Conservation (phyloP, 2,329 filamentous ascomycete species). For the Colletotrichum truncatum region DNA sequence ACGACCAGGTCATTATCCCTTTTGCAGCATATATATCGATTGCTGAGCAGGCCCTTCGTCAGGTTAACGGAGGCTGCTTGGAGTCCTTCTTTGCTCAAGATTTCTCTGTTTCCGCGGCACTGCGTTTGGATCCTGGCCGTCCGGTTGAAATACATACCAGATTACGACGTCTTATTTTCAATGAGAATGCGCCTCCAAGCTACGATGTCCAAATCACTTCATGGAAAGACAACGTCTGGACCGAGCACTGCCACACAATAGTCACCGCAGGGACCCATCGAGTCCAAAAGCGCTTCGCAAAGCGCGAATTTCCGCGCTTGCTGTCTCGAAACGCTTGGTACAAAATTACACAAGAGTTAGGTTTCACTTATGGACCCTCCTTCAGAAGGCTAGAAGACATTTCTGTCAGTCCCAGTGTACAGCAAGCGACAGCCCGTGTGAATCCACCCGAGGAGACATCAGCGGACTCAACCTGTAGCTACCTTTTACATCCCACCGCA, state of each 20-base stretch:
- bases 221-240: constrained; percentile 37
- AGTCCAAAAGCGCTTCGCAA: constrained; percentile 30
- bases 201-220: constrained; percentile 43
- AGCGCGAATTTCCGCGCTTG: background rate
- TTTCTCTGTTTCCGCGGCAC: constrained; percentile 38
- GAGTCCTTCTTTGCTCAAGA: constrained; percentile 35
- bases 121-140: constrained; percentile 40
- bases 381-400: constrained; percentile 40
- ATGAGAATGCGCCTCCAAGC: constrained; percentile 36
- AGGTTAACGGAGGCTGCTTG: constrained; percentile 27
- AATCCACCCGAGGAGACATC: background rate
- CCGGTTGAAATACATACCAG: constrained; percentile 43
- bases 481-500: constrained; percentile 49
- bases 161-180: constrained; percentile 33
- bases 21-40: constrained; percentile 13
- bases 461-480: constrained; percentile 35
- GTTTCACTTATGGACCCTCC: constrained; percentile 41
- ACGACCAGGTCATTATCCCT: background rate
- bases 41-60: constrained; percentile 3
- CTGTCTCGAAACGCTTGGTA: constrained; percentile 33
- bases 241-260: constrained; percentile 38
- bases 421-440: constrained; percentile 32
- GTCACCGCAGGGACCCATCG: constrained; percentile 13
- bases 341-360: constrained; percentile 34
- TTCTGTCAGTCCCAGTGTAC: constrained; percentile 24